phyloP scores from a whole-genome alignment of 345 rosid species.

The Sisymbrium irio region DNA sequence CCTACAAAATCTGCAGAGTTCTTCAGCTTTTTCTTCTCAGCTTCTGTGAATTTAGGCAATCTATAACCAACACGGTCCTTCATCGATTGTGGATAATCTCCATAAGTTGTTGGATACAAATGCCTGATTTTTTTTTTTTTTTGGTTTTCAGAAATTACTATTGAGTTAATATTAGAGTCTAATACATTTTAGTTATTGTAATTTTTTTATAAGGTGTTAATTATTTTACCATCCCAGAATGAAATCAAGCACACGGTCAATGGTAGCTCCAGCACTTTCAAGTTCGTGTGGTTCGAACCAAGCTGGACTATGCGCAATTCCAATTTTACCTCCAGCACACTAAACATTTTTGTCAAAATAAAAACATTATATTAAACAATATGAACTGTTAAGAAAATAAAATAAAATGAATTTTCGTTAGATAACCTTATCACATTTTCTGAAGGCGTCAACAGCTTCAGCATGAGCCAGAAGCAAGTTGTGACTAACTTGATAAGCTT shows the following conservation, averaged over 20 bases:
- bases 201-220: too few relatives aligned
- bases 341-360: background rate
- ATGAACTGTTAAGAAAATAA: too few relatives aligned
- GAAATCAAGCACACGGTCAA: conserved; percentile 35
- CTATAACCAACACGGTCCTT: conserved; percentile 36
- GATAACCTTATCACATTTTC: conserved; percentile 27
- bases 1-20: conserved; percentile 48
- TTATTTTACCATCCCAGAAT: conserved; percentile 34
- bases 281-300: conserved; percentile 37
- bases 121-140: conserved; percentile 40
- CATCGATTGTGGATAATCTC: conserved; percentile 53
- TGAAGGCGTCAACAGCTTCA: conserved; percentile 14
- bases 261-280: conserved; percentile 8
- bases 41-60: conserved; percentile 42
- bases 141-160: too few relatives aligned
- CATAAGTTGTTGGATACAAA: conserved; percentile 43
- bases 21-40: conserved; percentile 32
- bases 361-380: background rate
- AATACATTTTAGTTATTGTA: too few relatives aligned
- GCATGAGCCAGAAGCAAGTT: conserved; percentile 31
- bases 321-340: conserved; percentile 36
- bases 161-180: too few relatives aligned
- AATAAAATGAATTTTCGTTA: background rate
- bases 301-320: conserved; percentile 37
- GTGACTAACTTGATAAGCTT: conserved; percentile 37